A percentile compares a stretch with the other conserved stretches of the same genome.
Evolutionary conservation across 163 green algal genomes (phyloP).

Genomic region (Scenedesmus sp.): DNA sequence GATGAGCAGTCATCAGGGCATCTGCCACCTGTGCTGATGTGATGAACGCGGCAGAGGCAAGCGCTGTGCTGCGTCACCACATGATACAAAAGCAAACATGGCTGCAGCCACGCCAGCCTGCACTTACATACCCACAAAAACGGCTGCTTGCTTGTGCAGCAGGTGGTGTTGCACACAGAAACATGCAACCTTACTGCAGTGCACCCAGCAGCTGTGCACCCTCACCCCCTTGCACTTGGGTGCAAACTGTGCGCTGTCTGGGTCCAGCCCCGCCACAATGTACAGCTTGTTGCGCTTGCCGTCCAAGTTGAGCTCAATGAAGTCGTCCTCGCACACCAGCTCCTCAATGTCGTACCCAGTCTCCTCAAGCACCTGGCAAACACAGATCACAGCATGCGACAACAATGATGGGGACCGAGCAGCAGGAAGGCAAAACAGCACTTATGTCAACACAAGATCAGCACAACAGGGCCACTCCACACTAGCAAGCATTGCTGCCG

Average conservation of each 20-base stretch:
- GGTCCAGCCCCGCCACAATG: conserved; percentile 78
- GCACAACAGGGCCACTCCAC: neutral
- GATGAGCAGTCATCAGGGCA: no score
- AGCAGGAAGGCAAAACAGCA: neutral
- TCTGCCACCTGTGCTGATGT: no score
- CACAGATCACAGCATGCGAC: neutral
- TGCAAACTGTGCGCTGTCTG: conserved; percentile 61
- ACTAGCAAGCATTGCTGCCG: neutral
- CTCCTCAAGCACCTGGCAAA: conserved; percentile 87
- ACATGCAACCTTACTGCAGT: neutral
- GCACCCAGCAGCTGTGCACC: neutral
- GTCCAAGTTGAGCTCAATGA: conserved; percentile 74
- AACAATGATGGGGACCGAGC: neutral
- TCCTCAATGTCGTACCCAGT: conserved; percentile 84
- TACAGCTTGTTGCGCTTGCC: conserved; percentile 81
- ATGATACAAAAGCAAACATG: no score
- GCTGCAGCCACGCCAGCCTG: no score
- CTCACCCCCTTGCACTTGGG: conserved; percentile 63
- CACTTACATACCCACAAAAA: no score
- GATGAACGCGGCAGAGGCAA: no score
- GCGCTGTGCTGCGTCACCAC: no score
- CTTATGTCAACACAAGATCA: neutral
- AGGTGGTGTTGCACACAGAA: no score
- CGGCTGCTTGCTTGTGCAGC: no score
- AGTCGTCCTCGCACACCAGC: conserved; percentile 71